Percentiles rank a stretch among this genome's conserved stretches.
These are phyloP conservation scores for Fusarium staphyleae DNA, from an alignment of 2,329 filamentous ascomycete species.

Conservation along the genomic window DNA sequence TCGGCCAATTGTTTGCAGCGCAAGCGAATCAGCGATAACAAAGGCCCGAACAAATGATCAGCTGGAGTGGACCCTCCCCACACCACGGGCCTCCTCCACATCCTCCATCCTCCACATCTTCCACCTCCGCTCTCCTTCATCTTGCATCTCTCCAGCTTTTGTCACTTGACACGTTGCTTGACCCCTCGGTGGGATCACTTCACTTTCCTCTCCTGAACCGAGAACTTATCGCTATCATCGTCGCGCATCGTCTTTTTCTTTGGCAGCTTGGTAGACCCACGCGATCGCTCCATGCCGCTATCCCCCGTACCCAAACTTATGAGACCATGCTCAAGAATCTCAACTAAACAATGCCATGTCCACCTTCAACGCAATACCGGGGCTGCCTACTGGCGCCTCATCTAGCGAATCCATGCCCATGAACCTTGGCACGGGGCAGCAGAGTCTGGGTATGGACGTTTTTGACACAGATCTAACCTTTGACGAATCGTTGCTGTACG, in stretches of 20 bases:
- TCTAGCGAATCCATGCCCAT: constrained; percentile 56
- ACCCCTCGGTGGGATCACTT: constrained; percentile 13
- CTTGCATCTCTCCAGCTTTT: constrained; percentile 19
- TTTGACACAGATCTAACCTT: constrained; percentile 62
- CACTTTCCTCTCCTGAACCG: constrained; percentile 5
- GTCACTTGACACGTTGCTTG: constrained; percentile 9
- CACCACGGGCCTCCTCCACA: constrained; percentile 29
- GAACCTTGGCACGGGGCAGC: constrained; percentile 49
- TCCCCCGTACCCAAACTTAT: constrained; percentile 35
- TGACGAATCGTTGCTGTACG: constrained; percentile 64
- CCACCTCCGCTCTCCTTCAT: constrained; percentile 27
- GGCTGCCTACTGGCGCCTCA: constrained; percentile 54
- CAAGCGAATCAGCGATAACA: constrained; percentile 24
- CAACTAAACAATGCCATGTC: constrained; percentile 61
- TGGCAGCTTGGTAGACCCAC: constrained; percentile 21
- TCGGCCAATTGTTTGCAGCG: constrained; percentile 25
- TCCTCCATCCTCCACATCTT: constrained; percentile 27
- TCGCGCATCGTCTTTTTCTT: constrained; percentile 3
- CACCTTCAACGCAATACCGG: constrained; percentile 64
- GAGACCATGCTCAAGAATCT: constrained; percentile 43
- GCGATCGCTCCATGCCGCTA: constrained; percentile 30
- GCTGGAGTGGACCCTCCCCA: constrained; percentile 30
- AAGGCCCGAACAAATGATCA: constrained; percentile 14
- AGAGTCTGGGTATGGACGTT: constrained; percentile 54
- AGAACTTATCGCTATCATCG: constrained; percentile 11